These are phyloP conservation scores for Rhododendron griersonianum DNA, from an alignment of 148 eudicot genomes.

Conservation along the genomic window DNA sequence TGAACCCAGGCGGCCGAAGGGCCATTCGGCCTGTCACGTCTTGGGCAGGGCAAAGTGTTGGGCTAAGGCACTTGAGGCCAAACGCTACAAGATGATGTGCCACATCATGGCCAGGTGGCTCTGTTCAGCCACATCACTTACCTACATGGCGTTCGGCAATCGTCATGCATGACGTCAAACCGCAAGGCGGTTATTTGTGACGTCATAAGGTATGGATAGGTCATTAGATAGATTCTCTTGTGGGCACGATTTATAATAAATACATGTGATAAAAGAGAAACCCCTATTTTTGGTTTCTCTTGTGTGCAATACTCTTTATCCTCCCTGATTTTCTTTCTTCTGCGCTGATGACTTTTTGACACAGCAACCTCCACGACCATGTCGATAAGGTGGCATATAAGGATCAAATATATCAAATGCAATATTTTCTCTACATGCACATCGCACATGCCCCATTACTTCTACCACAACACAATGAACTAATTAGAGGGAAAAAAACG, in stretches of 20 bases:
- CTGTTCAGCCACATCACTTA: too few species aligned
- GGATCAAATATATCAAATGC: neutral
- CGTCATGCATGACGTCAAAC: too few species aligned
- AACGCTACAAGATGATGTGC: too few species aligned
- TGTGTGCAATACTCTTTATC: neutral
- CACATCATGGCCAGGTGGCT: too few species aligned
- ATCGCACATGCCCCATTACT: neutral
- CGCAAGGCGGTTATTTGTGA: too few species aligned
- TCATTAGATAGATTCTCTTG: neutral
- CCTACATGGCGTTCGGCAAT: too few species aligned
- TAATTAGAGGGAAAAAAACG: neutral
- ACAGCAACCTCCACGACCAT: neutral
- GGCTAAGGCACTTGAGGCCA: neutral
- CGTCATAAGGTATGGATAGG: neutral
- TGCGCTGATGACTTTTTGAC: neutral
- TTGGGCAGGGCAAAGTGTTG: neutral
- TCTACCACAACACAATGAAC: neutral
- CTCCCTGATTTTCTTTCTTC: neutral
- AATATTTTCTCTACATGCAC: neutral
- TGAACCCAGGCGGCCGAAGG: neutral
- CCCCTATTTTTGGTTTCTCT: neutral
- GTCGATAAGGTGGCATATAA: neutral
- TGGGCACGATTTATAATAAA: neutral
- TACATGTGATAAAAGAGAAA: neutral
- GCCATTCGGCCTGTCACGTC: neutral